phyloP scores from a whole-genome alignment of 1,284 basidiomycete genomes.

The Phellopilus nigrolimitatus region DNA sequence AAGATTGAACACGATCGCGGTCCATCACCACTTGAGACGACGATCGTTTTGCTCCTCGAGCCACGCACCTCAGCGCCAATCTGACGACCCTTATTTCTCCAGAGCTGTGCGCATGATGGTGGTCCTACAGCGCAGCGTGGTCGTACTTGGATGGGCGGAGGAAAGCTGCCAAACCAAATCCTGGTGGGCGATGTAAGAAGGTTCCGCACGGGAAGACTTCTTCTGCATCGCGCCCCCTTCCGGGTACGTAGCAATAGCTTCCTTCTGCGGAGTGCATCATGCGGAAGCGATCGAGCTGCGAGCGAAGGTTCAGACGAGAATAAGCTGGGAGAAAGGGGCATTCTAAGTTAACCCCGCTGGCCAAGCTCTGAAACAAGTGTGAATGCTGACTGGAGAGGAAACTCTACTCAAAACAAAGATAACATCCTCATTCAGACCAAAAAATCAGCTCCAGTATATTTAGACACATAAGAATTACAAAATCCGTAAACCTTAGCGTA shows the following conservation, averaged over 20 bases:
- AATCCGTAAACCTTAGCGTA: too few relatives aligned
- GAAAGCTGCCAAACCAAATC: neutral
- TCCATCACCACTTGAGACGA: neutral
- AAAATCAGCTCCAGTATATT: too few relatives aligned
- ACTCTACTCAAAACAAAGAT: too few relatives aligned
- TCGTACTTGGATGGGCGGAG: neutral
- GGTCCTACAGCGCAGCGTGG: too few relatives aligned
- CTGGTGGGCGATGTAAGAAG: constrained; percentile 6
- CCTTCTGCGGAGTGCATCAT: neutral
- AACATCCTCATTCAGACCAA: too few relatives aligned
- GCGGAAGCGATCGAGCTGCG: constrained; percentile 1
- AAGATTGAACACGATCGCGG: neutral
- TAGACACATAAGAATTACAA: too few relatives aligned
- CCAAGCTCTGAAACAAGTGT: too few relatives aligned
- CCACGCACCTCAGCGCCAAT: constrained; percentile 6
- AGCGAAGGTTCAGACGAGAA: constrained; percentile 1
- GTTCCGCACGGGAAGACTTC: constrained; percentile 9
- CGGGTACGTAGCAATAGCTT: neutral
- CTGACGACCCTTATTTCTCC: constrained; percentile 13
- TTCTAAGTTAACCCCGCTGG: too few relatives aligned
- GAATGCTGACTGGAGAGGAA: too few relatives aligned
- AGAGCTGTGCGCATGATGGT: constrained; percentile 7
- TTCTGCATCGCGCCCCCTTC: neutral
- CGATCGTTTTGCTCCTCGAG: neutral
- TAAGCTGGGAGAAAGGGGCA: neutral